phyloP scores from a whole-genome alignment of 2,329 filamentous ascomycete genomes.

The Cyphellophora attinorum region DNA sequence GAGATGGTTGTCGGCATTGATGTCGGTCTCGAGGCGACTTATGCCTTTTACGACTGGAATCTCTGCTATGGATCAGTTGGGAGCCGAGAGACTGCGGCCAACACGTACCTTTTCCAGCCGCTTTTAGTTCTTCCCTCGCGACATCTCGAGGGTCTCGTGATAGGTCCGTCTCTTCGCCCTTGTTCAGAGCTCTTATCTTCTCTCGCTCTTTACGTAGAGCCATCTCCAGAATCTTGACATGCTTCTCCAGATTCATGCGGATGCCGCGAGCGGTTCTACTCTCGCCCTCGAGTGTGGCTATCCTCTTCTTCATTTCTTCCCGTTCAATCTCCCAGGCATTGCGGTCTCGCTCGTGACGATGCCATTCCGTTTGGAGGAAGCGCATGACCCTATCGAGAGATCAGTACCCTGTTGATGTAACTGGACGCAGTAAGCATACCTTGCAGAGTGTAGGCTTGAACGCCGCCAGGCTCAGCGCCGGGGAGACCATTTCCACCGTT shows the following conservation, averaged over 20 bases:
- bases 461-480: conserved; percentile 14
- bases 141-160: conserved; percentile 33
- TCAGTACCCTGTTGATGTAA: no score
- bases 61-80: no score
- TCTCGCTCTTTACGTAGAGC: conserved; percentile 75
- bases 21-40: conserved; percentile 39
- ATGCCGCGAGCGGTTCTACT: conserved; percentile 76
- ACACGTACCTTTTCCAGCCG: conserved; percentile 26
- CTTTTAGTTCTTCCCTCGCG: conserved; percentile 35
- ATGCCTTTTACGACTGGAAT: conserved; percentile 13
- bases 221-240: conserved; percentile 79
- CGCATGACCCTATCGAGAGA: conserved; percentile 99
- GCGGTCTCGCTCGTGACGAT: conserved; percentile 91
- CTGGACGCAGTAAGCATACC: conserved; percentile 12
- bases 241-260: conserved; percentile 81
- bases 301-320: conserved; percentile 97
- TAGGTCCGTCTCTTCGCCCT: conserved; percentile 41
- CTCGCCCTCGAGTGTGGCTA: conserved; percentile 87
- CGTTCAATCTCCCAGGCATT: conserved; percentile 99
- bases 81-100: not conserved
- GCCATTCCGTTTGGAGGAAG: conserved; percentile 98
- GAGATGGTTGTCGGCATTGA: conserved; percentile 35
- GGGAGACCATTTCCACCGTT: conserved; percentile 12
- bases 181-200: conserved; percentile 50
- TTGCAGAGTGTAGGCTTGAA: conserved; percentile 20